phyloP scores from a whole-genome alignment of 306 rosid species.

The Clitoria ternatea region DNA sequence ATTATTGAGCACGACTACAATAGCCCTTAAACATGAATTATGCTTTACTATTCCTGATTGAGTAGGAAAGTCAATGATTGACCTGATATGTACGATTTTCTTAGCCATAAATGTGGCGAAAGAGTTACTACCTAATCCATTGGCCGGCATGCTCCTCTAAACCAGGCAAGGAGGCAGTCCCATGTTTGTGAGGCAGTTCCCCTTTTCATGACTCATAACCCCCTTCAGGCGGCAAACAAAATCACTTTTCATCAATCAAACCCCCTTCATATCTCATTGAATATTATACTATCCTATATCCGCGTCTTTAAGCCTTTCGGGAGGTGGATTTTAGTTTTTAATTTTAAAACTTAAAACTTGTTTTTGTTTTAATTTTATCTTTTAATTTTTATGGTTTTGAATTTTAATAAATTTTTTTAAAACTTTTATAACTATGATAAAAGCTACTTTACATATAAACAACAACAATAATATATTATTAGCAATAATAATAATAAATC shows the following conservation, averaged over 20 bases:
- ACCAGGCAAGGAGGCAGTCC: slow-evolving; percentile 32
- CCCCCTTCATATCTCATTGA: no score
- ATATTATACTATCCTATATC: no score
- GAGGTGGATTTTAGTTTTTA: no score
- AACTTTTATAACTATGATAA: no score
- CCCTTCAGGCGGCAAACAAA: slow-evolving; percentile 28
- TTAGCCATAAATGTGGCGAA: slow-evolving; percentile 3
- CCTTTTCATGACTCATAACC: neutral
- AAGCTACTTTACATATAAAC: no score
- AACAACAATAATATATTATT: no score
- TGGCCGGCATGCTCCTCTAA: slow-evolving; percentile 42
- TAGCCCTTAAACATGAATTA: slow-evolving; percentile 3
- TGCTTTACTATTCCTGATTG: neutral
- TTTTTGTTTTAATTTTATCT: no score
- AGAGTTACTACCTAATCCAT: slow-evolving; percentile 3
- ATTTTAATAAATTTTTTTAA: no score
- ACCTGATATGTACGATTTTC: slow-evolving; percentile 7
- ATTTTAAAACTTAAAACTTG: no score
- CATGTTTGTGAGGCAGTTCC: slow-evolving; percentile 30
- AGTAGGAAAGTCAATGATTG: slow-evolving; percentile 25
- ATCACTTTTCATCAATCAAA: neutral
- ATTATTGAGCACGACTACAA: slow-evolving; percentile 12
- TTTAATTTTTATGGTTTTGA: no score
- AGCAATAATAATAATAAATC: no score
- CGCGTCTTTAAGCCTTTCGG: no score